Conservation (phyloP, 805 yeast species). For the Candida alai region DNA sequence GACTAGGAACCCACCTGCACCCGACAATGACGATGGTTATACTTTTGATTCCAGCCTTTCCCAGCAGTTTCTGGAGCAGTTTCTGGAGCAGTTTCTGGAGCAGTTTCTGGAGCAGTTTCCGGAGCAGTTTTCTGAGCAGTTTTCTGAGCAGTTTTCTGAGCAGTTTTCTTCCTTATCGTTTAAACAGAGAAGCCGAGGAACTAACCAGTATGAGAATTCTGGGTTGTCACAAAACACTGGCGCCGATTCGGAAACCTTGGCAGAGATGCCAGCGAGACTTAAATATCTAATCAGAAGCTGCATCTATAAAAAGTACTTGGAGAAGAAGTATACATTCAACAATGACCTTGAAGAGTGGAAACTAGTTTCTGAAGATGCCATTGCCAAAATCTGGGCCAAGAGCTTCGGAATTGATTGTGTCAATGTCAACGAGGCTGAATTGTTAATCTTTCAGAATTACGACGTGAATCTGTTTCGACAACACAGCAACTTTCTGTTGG, state of each 20-base stretch:
- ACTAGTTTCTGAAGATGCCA: conserved; percentile 58
- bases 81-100: conserved; percentile 1
- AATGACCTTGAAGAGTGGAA: conserved; percentile 44
- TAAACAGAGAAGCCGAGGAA: conserved; percentile 10
- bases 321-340: conserved; percentile 11
- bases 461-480: conserved; percentile 31
- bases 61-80: background rate
- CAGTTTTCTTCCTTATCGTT: conserved; percentile 3
- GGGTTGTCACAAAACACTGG: conserved; percentile 20
- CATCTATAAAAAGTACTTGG: conserved; percentile 48
- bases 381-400: conserved; percentile 49
- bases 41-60: too few relatives aligned
- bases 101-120: background rate
- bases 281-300: conserved; percentile 56
- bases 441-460: conserved; percentile 32
- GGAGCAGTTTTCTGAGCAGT: background rate
- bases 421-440: conserved; percentile 50
- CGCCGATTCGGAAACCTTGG: conserved; percentile 25
- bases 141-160: conserved; percentile 1
- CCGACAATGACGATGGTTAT: background rate
- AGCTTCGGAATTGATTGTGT: conserved; percentile 52
- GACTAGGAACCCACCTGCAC: conserved; percentile 6
- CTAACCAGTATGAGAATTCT: conserved; percentile 28
- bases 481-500: conserved; percentile 21
- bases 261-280: conserved; percentile 50